These are phyloP conservation scores for Phylloporus rhodoxanthus DNA, from an alignment of 768 basidiomycete species.

Conservation along the genomic window DNA sequence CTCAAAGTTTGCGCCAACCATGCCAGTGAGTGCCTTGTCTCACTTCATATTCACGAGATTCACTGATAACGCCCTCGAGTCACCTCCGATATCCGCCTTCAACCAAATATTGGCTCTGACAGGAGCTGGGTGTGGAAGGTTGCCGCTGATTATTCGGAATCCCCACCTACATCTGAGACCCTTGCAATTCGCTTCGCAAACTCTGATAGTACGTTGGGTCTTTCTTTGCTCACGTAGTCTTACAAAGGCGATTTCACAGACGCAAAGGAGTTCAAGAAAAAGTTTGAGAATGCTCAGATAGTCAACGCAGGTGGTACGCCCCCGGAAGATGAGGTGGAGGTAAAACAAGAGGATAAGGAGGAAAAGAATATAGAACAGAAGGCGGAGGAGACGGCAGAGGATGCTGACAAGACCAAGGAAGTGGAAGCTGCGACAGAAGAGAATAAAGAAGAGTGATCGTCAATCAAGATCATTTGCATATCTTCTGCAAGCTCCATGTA, in stretches of 20 bases:
- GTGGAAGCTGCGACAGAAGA: constrained; percentile 24
- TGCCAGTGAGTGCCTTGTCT: constrained; percentile 51
- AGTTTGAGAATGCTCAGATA: constrained; percentile 81
- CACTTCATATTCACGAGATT: neutral
- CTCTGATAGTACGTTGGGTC: constrained; percentile 74
- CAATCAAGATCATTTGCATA: constrained; percentile 1
- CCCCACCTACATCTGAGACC: constrained; percentile 86
- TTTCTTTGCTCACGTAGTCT: neutral
- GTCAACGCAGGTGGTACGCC: constrained; percentile 42
- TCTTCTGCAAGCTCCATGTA: constrained; percentile 4
- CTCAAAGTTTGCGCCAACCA: constrained; percentile 99
- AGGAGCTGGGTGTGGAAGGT: constrained; percentile 99
- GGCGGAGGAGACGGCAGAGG: constrained; percentile 22
- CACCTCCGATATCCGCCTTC: constrained; percentile 83
- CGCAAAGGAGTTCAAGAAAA: constrained; percentile 82
- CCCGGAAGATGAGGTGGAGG: constrained; percentile 22
- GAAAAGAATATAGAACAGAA: constrained; percentile 27
- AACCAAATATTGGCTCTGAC: constrained; percentile 97
- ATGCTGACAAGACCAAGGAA: constrained; percentile 34
- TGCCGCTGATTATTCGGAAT: constrained; percentile 89
- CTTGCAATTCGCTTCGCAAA: constrained; percentile 98
- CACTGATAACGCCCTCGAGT: constrained; percentile 44
- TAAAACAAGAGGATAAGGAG: constrained; percentile 19
- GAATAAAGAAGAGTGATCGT: constrained; percentile 29
- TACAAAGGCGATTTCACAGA: constrained; percentile 39